Percentiles rank a stretch among this genome's conserved stretches.
These are phyloP conservation scores for Aspergillus fischeri DNA, from an alignment of 2,329 filamentous ascomycete species.

Conservation along the genomic window DNA sequence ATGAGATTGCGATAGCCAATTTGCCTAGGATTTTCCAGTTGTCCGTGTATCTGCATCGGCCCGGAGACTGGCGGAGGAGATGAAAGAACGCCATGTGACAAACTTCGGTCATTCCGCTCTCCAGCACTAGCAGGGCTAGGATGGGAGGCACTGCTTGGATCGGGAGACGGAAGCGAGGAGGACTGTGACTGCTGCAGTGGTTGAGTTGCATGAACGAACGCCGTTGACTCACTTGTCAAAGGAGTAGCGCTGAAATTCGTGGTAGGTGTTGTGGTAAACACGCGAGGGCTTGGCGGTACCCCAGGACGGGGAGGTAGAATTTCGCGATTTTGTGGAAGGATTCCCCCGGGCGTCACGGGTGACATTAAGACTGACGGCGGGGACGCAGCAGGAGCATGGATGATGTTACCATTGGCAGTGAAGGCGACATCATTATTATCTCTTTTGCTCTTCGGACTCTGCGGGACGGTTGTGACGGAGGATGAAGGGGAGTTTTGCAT, in stretches of 20 bases:
- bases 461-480: conserved; percentile 5
- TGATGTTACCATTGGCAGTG: background rate
- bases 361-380: conserved; percentile 15
- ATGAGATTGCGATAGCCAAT: background rate
- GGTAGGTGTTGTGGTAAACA: conserved; percentile 3
- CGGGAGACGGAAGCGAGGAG: conserved; percentile 26
- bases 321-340: conserved; percentile 1
- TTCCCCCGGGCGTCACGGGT: conserved; percentile 17
- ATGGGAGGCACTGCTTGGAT: conserved; percentile 24
- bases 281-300: background rate
- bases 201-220: background rate
- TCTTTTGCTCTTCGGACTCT: background rate
- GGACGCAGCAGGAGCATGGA: conserved; percentile 2
- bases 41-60: conserved; percentile 54
- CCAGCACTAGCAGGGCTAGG: conserved; percentile 21
- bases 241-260: conserved; percentile 11
- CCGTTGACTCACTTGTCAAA: background rate
- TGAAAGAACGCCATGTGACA: conserved; percentile 46
- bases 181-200: conserved; percentile 9
- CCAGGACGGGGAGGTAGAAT: background rate
- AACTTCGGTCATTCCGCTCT: conserved; percentile 10
- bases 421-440: conserved; percentile 3
- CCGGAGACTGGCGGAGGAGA: conserved; percentile 44
- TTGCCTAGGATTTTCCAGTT: background rate
- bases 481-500: conserved; percentile 9